These are phyloP conservation scores for Elsinoe australis DNA, from an alignment of 2,329 filamentous ascomycete genomes.

Conservation along the genomic window DNA sequence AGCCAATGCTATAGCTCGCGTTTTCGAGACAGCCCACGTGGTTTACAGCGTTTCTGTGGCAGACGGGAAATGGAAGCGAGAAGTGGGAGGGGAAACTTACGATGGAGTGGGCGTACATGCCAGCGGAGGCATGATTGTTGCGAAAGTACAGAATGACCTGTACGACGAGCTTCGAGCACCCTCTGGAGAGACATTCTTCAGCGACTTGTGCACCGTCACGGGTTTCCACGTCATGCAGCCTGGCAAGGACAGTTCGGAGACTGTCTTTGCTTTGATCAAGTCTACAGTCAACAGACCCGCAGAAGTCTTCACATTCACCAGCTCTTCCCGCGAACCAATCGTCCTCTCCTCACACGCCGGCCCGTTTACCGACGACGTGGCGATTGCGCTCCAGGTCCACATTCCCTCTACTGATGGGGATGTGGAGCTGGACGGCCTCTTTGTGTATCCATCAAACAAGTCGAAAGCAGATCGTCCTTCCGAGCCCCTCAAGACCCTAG, in stretches of 20 bases:
- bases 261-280: constrained; percentile 26
- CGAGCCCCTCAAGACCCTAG: constrained; percentile 29
- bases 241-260: constrained; percentile 18
- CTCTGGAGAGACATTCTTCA: constrained; percentile 20
- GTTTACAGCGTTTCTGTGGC: constrained; percentile 5
- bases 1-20: constrained; percentile 11
- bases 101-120: constrained; percentile 19
- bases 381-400: constrained; percentile 23
- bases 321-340: constrained; percentile 18
- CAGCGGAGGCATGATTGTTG: constrained; percentile 20
- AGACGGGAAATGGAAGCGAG: constrained; percentile 17
- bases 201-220: not conserved
- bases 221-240: not conserved
- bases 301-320: constrained; percentile 29
- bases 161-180: constrained; percentile 22
- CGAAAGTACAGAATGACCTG: constrained; percentile 23
- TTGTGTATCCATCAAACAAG: constrained; percentile 23
- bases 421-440: constrained; percentile 27
- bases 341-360: constrained; percentile 25
- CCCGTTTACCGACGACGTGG: constrained; percentile 22
- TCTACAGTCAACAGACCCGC: constrained; percentile 26
- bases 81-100: constrained; percentile 21
- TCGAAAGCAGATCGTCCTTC: constrained; percentile 8
- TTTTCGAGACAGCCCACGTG: not conserved
- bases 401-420: constrained; percentile 27